phyloP scores from a whole-genome alignment of 306 rosid species.

The Carpinus viminea region DNA sequence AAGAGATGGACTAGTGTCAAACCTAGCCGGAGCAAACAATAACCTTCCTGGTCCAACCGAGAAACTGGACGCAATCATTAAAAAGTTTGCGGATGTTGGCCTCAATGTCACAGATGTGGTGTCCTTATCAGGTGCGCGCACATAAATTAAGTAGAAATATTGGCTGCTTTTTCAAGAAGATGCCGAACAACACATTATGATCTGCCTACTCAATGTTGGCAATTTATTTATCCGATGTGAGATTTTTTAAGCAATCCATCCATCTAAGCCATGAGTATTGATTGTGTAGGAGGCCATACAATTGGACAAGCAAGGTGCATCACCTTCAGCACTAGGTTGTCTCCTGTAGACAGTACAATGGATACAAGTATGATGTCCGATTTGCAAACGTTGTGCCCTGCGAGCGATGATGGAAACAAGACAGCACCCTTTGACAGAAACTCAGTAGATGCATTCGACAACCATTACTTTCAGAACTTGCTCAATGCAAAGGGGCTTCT shows the following conservation, averaged over 20 bases:
- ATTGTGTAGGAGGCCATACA: conserved; percentile 73
- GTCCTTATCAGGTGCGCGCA: conserved; percentile 59
- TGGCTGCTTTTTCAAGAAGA: too few species aligned
- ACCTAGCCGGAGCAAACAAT: conserved; percentile 44
- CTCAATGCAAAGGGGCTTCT: conserved; percentile 62
- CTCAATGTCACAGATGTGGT: conserved; percentile 65
- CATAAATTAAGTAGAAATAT: too few species aligned
- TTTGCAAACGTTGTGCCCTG: conserved; percentile 67
- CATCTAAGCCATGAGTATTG: not conserved
- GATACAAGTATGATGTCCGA: conserved; percentile 51
- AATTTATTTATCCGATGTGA: too few species aligned
- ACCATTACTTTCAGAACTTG: conserved; percentile 71
- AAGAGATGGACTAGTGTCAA: conserved; percentile 73
- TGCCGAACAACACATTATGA: too few species aligned
- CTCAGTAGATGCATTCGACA: conserved; percentile 83
- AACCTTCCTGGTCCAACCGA: conserved; percentile 70
- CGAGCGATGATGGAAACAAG: conserved; percentile 58
- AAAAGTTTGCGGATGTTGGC: conserved; percentile 56
- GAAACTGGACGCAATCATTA: conserved; percentile 27
- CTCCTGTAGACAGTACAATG: conserved; percentile 60
- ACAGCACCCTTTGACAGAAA: conserved; percentile 59
- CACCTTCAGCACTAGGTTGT: conserved; percentile 63
- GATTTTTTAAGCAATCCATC: too few species aligned
- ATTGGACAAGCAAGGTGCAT: conserved; percentile 71
- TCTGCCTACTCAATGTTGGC: too few species aligned